Evolutionary conservation across 495 filamentous ascomycete genomes (phyloP), one percentile per base, ranked within the genome.

Genomic region (Aspergillus panamensis): DNA sequence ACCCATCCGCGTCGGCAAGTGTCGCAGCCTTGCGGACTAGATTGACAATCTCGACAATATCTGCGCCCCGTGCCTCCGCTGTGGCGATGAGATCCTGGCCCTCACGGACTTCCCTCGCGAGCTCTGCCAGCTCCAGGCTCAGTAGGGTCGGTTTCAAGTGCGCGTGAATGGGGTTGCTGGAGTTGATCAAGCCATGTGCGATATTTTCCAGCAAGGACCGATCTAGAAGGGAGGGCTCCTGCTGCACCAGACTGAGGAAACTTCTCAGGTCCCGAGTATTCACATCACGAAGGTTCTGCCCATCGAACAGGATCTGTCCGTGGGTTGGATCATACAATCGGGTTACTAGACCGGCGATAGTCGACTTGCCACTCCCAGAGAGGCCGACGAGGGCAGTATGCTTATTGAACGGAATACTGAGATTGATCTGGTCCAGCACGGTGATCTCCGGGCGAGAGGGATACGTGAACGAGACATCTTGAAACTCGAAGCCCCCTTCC

Each of bases 291-390:
- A 89, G 48, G 59, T 84, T 71, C 8, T 77, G 69, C 8, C 77
- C 81, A 48, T 83, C 82, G 6, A 90, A 70, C 3, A 68, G 56
- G 37, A 89, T 71, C 12, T 66, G 44, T n/a, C 79, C 79, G 7
- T 69, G 51, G 0, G 61, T 69, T 12, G 73, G 70, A 63, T 81
- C 77, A 55, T 79, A 79, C 47, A 86, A 66, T 10, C 85, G 71
- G 17, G 77, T 76, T 2, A 85, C 60, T 9, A 88, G 65, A 8
- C 78, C 77, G 0, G 80, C 80, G 30, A 89, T 74, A 7, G 87
- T 90, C 3, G 84, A 87, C 62, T 91, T 91, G n/a, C 87, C 87
- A 57, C 81, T 84, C 19, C 87, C 87, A 13, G 86, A 88, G 10
- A 84, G 70, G 14, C 87, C 87, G 7, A 90, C 84, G 40, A 91